These are phyloP conservation scores for Kluyveromyces lactis DNA, from an alignment of 805 yeast genomes.

Conservation along the genomic window DNA sequence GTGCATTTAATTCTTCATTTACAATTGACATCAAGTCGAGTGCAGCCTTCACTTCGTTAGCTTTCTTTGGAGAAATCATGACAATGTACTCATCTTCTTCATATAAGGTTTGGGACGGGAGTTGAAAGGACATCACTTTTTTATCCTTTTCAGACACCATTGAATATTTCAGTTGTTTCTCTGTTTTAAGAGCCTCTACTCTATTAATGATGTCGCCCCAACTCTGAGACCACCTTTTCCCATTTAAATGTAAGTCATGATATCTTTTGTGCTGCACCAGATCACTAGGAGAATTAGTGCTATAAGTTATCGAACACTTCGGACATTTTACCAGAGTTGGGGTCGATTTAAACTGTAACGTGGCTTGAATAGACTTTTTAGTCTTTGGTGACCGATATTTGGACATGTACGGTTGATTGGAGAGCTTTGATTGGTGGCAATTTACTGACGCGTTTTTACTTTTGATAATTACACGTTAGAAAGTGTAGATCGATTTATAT, in stretches of 20 bases:
- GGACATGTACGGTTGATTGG: too few species aligned
- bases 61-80: conserved; percentile 28
- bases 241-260: conserved; percentile 42
- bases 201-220: conserved; percentile 27
- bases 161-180: not conserved
- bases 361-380: not conserved
- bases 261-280: conserved; percentile 36
- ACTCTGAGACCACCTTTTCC: conserved; percentile 38
- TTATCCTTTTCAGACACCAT: not conserved
- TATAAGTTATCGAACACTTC: conserved; percentile 24
- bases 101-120: not conserved
- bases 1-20: conserved; percentile 55
- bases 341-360: not conserved
- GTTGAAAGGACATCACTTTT: too few species aligned
- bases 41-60: conserved; percentile 29
- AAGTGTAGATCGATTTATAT: too few species aligned
- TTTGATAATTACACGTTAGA: too few species aligned
- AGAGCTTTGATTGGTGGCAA: too few species aligned
- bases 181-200: not conserved
- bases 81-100: conserved; percentile 24
- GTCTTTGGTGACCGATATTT: not conserved
- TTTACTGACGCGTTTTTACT: too few species aligned
- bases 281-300: conserved; percentile 14
- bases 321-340: conserved; percentile 10
- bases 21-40: conserved; percentile 42